phyloP scores from a whole-genome alignment of 2,329 filamentous ascomycete species.

The Rosellinia necatrix region DNA sequence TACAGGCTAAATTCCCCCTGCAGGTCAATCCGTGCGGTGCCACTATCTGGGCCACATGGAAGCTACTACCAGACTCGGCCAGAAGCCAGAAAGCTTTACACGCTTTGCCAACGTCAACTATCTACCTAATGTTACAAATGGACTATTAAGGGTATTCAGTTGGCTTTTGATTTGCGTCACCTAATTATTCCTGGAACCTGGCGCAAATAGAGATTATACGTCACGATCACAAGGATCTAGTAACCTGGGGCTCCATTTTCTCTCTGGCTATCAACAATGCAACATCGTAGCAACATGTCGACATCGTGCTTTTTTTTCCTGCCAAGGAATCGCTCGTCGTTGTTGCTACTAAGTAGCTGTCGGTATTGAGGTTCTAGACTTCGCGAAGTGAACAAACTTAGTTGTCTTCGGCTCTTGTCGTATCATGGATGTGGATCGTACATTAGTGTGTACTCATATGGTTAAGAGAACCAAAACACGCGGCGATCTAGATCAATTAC shows the following conservation, averaged over 20 bases:
- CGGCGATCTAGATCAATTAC: background rate
- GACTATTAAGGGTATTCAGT: too few relatives aligned
- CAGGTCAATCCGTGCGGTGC: slow-evolving; percentile 11
- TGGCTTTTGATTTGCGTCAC: background rate
- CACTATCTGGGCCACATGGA: background rate
- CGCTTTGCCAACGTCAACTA: background rate
- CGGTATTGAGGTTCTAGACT: background rate
- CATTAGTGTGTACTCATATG: background rate
- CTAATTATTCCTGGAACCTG: background rate
- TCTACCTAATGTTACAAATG: too few relatives aligned
- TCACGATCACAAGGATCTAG: background rate
- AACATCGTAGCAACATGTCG: background rate
- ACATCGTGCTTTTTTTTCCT: background rate
- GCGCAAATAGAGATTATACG: background rate
- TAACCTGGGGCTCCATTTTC: background rate
- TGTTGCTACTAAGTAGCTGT: background rate
- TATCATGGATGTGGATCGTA: background rate
- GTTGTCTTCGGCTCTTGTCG: background rate
- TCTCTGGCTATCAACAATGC: background rate
- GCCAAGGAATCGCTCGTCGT: background rate
- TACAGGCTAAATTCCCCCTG: slow-evolving; percentile 21
- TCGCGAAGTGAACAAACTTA: background rate
- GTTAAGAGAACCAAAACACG: slow-evolving; percentile 2
- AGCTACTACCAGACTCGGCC: background rate
- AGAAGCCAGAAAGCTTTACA: background rate